Base-by-base conservation (phyloP, 2,329 filamentous ascomycete genomes). In the Fusarium irregulare region DNA sequence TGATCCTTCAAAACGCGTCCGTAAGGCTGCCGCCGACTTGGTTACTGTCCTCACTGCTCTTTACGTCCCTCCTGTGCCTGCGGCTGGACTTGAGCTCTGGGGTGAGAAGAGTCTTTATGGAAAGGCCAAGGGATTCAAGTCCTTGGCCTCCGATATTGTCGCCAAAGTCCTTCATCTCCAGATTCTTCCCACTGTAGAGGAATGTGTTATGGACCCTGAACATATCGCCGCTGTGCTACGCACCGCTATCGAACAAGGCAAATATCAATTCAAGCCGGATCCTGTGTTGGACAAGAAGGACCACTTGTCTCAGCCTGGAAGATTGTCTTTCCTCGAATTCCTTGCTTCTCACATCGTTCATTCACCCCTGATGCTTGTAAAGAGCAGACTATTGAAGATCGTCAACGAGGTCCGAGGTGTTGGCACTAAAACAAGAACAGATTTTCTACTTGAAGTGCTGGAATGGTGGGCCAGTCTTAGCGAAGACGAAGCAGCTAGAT, bases 151-250 rank as follows among this genome's bases (percentile, higher is more conserved):
- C 1, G 86, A 89, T 25, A 86, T 91, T 56, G 82, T 83, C 4
- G 82, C 85, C 45, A 89, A 88, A 61, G 80, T 97, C 21, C 76
- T 96, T 1, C 85, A 88, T 21, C 84, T 88, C 21, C 84, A 92
- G 40, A 80, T 98, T n/a, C 78, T 93, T 21, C 93, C 93, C 1
- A 88, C 87, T 3, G 81, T 97, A 12, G 94, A 98, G 79, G 96
- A 98, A 79, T 97, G 91, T 75, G 86, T 95, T 6, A 87, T 98
- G 71, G 94, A 98, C 76, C 83, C 88, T 6, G 87, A 86, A 28
- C 90, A 96, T 65, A 85, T 97, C 46, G 82, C 86, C 27, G 87
- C 87, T 21, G 86, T 90, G 4, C 78, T 97, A 7, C 81, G 81
- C 47, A 73, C 76, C 8, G 73, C 76, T 13, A 78, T 83, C 51